phyloP scores from a whole-genome alignment of 2,329 filamentous ascomycete genomes.

The Hymenoscyphus scutula region DNA sequence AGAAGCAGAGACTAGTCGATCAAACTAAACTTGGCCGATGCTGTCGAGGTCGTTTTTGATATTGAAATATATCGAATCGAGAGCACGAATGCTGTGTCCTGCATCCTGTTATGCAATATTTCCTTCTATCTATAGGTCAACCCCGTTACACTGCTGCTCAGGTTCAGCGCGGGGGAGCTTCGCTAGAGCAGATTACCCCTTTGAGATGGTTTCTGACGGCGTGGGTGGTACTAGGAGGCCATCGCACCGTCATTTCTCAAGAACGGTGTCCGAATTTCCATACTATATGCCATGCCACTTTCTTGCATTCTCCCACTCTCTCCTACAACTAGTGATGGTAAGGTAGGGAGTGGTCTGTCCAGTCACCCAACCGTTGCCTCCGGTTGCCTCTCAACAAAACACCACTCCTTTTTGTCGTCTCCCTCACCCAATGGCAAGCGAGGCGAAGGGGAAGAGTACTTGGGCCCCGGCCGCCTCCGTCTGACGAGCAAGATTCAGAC shows the following conservation, averaged over 20 bases:
- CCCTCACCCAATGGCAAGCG: neutral
- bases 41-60: neutral
- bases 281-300: neutral
- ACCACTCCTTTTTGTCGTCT: neutral
- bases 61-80: neutral
- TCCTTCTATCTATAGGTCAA: neutral
- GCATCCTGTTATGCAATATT: neutral
- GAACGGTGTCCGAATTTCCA: neutral
- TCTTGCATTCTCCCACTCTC: neutral
- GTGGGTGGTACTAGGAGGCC: neutral
- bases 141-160: neutral
- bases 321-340: neutral
- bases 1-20: too few species aligned
- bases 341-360: neutral
- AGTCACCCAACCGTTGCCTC: neutral
- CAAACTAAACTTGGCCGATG: neutral
- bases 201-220: neutral
- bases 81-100: neutral
- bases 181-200: slow-evolving; percentile 3
- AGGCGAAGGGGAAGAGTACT: neutral
- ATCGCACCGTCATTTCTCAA: neutral
- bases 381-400: neutral
- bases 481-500: slow-evolving; percentile 3
- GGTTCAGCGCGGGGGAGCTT: slow-evolving; percentile 2
- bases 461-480: neutral